Conservation (phyloP, 352 stramenopile species). For the Phytophthora palmivora region DNA sequence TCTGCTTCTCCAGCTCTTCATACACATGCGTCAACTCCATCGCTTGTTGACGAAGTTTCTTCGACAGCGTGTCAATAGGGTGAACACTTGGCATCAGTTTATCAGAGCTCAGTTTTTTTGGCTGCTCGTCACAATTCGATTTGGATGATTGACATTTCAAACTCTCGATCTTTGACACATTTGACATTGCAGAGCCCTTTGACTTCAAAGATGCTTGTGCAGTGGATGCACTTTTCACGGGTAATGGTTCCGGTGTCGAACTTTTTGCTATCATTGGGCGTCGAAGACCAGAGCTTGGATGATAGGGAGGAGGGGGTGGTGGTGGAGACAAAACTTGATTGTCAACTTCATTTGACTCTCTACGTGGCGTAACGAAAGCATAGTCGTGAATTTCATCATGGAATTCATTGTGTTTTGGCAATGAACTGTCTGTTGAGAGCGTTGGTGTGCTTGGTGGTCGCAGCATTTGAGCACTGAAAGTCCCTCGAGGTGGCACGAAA, state of each 20-base stretch:
- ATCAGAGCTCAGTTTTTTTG: constrained; percentile 14
- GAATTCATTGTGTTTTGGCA: constrained; percentile 11
- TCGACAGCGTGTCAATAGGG: constrained; percentile 71
- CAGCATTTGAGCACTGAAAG: constrained; percentile 50
- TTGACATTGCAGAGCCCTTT: constrained; percentile 1
- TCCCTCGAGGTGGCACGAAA: constrained; percentile 36
- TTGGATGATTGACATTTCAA: background rate
- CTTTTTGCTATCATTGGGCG: constrained; percentile 4
- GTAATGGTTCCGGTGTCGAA: background rate
- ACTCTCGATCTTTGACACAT: constrained; percentile 13
- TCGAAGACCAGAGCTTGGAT: constrained; percentile 1
- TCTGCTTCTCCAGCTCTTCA: constrained; percentile 72
- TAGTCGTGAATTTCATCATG: constrained; percentile 14
- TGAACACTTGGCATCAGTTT: constrained; percentile 40
- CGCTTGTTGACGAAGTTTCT: constrained; percentile 78
- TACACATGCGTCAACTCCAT: constrained; percentile 76
- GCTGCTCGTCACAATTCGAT: constrained; percentile 2
- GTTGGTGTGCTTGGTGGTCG: constrained; percentile 27
- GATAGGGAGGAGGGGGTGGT: constrained; percentile 20
- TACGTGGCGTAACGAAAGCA: constrained; percentile 18
- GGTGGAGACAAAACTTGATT: constrained; percentile 32
- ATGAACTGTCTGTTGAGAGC: constrained; percentile 19
- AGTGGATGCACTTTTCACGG: constrained; percentile 4
- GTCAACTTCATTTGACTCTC: constrained; percentile 5
- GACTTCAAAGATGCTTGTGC: background rate